phyloP scores from a whole-genome alignment of 257 asterid genomes.

The Gentiana dahurica region DNA sequence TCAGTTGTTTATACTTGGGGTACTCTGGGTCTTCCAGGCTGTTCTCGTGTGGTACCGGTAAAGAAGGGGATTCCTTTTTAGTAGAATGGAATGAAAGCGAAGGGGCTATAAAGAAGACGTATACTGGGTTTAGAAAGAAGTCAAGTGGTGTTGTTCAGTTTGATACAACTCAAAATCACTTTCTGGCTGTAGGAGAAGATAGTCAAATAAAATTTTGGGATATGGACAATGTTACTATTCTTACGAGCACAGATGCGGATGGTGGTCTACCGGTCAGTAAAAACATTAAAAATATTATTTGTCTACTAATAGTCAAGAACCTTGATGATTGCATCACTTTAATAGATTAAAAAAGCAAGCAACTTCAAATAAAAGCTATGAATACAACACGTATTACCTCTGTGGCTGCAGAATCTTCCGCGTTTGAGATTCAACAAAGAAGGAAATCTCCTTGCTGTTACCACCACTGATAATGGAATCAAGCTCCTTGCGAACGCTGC shows the following conservation, averaged over 20 bases:
- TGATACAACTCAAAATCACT: slow-evolving; percentile 88
- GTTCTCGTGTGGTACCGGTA: slow-evolving; percentile 98
- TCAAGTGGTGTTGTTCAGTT: slow-evolving; percentile 79
- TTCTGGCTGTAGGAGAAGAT: slow-evolving; percentile 95
- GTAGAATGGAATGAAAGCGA: slow-evolving; percentile 99
- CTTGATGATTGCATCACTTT: too few species aligned
- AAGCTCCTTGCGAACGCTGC: slow-evolving; percentile 76
- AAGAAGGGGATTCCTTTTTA: slow-evolving; percentile 90
- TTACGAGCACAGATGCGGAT: slow-evolving; percentile 66
- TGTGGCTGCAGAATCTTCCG: slow-evolving; percentile 60
- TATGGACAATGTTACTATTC: slow-evolving; percentile 71
- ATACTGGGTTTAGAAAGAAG: slow-evolving; percentile 76
- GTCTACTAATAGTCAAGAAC: neutral
- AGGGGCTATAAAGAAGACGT: slow-evolving; percentile 91
- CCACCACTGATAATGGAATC: slow-evolving; percentile 84
- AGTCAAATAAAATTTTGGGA: slow-evolving; percentile 95
- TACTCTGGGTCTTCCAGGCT: slow-evolving; percentile 27
- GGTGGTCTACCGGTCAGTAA: slow-evolving; percentile 89
- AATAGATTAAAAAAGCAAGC: too few species aligned
- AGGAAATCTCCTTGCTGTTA: slow-evolving; percentile 93
- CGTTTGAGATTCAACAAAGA: slow-evolving; percentile 92
- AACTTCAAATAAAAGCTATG: too few species aligned
- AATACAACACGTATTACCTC: neutral
- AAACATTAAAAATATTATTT: neutral
- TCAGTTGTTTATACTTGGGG: neutral